Base-by-base conservation (phyloP, 1,284 basidiomycete genomes). In the Cerioporus squamosus region DNA sequence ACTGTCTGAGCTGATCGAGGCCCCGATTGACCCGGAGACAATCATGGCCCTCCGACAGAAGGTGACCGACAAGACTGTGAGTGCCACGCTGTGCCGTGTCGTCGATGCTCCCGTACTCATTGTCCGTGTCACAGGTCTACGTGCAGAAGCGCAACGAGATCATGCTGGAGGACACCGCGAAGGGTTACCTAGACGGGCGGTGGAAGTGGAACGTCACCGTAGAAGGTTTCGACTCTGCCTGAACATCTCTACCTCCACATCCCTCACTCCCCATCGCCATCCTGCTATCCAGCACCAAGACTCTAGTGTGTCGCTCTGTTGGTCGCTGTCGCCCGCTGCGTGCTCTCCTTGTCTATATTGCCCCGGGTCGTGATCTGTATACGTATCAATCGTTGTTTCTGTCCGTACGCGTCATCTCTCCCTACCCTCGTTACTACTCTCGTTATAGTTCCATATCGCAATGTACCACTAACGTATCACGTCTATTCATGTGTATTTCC, bases 91-190 rank as follows among this genome's bases (percentile, higher is more conserved):
- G 8, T 26, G 24, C 31, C 14, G 24, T 5, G 23, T 43, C 22
- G 33, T 5, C 26, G 8, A 42, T 40, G 12, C 23, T 9, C 17
- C 57, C 31, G 52, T 4, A 39, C 33, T 31, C 18, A 40, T 44
- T 42, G 20, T 22, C 33, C 51, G n/a, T 42, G 8, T 44, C 60
- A 22, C 59, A 92, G 88, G 91, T 95, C n/a, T 98, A 97, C 70
- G 96, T 98, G 9, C 89, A 94, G 77, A 98, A 96, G 77, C 85
- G 97, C 44, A 95, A 97, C 72, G 93, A 95, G 71, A 97, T 98
- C 66, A 81, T 99, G 65, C 79, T 99, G 36, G 93, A 97, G 66
- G 97, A 99, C 74, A 98, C 97, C 1, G 90, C 95, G 0, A 85
- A 83, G 62, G 97, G 96, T 2, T 97, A 95, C 77, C 77, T 90